A percentile compares a stretch with the other conserved stretches of the same genome.
phyloP scores from a whole-genome alignment of 2,329 filamentous ascomycete species.

The Dissoconium aciculare region DNA sequence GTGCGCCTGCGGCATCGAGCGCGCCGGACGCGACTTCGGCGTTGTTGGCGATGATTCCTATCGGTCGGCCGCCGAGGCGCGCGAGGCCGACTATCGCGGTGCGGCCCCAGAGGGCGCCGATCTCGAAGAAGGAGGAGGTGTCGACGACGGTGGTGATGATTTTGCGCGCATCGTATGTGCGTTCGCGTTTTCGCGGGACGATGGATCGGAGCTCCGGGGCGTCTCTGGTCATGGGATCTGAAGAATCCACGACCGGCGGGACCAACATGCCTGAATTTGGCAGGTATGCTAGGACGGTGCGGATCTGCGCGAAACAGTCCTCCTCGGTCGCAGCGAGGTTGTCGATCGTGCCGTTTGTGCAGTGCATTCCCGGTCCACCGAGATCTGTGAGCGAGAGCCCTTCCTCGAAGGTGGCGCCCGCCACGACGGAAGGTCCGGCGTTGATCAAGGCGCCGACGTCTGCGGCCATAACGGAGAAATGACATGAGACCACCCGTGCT shows the following conservation, averaged over 20 bases:
- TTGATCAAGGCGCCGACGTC: conserved; percentile 49
- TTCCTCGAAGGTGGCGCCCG: conserved; percentile 49
- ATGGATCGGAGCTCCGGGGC: conserved; percentile 39
- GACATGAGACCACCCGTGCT: conserved; percentile 45
- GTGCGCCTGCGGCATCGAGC: conserved; percentile 44
- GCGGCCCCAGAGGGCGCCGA: conserved; percentile 47
- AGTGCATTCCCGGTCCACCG: conserved; percentile 47
- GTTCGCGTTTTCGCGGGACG: conserved; percentile 41
- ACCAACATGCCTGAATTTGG: conserved; percentile 42
- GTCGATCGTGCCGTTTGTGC: conserved; percentile 51
- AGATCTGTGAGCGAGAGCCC: conserved; percentile 43
- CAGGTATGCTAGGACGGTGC: conserved; percentile 41
- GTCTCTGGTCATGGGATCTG: conserved; percentile 37
- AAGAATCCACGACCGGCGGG: conserved; percentile 32
- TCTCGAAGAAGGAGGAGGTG: conserved; percentile 45
- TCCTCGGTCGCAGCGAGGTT: conserved; percentile 46
- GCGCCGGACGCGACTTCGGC: conserved; percentile 48
- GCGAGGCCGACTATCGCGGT: conserved; percentile 48
- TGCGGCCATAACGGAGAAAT: conserved; percentile 51
- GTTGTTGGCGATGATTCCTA: conserved; percentile 46
- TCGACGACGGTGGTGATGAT: conserved; percentile 46
- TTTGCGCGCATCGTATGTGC: conserved; percentile 45
- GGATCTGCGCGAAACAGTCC: conserved; percentile 47
- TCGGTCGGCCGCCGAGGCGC: conserved; percentile 39
- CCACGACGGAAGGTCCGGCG: conserved; percentile 48